Evolutionary conservation across 495 filamentous ascomycete species (phyloP), one percentile per base, ranked within the genome.

Genomic region (Podospora didyma): DNA sequence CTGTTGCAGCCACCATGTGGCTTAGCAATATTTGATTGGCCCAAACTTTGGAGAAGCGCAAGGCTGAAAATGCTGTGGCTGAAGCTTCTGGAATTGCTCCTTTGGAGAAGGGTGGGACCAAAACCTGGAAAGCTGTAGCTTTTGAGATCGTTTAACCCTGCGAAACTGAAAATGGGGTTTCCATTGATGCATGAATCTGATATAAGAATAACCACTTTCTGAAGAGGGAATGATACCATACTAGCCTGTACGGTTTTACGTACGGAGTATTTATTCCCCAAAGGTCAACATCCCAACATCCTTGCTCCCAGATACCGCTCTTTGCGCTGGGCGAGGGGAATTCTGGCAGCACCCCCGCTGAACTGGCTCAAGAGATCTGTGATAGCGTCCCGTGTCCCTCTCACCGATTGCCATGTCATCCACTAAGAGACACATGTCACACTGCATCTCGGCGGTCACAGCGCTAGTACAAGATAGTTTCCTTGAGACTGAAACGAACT

Each of bases 11-110:
- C 55, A 56, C n/a, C 47, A 26, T 10, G 47, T 55, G 60, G 50
- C 56, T 51, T 17, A 2, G 9, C n/a, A 12, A 12, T 6, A 3
- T 16, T 34, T 55, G 60, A 59, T 59, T 62, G 56, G 57, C 23
- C 28, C 10, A 21, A 46, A n/a, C 17, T 34, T 21, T 22, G 16
- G 2, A 20, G 17, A 17, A 21, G 34, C 3, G 21, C 39, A 42
- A 63, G 61, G 61, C 61, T 63, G 49, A 31, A 1, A 7, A 21
- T 34, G 2, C 10, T 57, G 60, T 63, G 60, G 60, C 60, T 63
- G 60, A 59, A 59, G 56, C 48, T 62, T 56, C 54, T 39, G 5
- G 54, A 58, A 54, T 12, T 12, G 48, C 17, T 1, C 22, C 10
- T 45, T 19, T 4, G 17, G 39, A 4, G n/a, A n/a, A n/a, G 17